phyloP scores from a whole-genome alignment of 2,329 filamentous ascomycete genomes.

The Diaporthe australafricana region DNA sequence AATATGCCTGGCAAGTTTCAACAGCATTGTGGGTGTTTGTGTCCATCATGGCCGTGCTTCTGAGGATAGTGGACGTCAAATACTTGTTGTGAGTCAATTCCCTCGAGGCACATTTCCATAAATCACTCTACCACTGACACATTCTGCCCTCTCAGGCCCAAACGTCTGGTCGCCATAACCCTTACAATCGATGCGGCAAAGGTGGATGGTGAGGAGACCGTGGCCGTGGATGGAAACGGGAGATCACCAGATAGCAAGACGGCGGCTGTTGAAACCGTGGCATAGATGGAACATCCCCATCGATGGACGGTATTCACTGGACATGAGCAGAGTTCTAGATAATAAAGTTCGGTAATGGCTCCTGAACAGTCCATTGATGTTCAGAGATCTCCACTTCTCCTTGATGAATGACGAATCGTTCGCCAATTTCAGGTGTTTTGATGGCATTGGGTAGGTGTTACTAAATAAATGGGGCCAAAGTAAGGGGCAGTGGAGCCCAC shows the following conservation, averaged over 20 bases:
- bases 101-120: too few species aligned
- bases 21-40: constrained; percentile 57
- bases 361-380: not conserved
- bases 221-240: not conserved
- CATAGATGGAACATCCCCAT: not conserved
- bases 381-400: not conserved
- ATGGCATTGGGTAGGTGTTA: too few species aligned
- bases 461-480: not conserved
- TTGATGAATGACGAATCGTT: not conserved
- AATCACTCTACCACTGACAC: not conserved
- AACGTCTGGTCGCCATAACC: constrained; percentile 8
- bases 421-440: too few species aligned
- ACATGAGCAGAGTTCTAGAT: too few species aligned
- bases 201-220: constrained; percentile 25
- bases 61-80: constrained; percentile 57
- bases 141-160: constrained; percentile 22
- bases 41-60: constrained; percentile 55
- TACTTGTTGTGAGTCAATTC: constrained; percentile 46
- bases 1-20: constrained; percentile 61
- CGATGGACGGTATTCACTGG: not conserved
- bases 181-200: constrained; percentile 26
- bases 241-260: constrained; percentile 10
- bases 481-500: constrained; percentile 17
- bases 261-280: constrained; percentile 14
- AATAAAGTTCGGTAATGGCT: too few species aligned